Evolutionary conservation across 495 filamentous ascomycete genomes (phyloP).

Genomic region (Tetracladium marchalianum): DNA sequence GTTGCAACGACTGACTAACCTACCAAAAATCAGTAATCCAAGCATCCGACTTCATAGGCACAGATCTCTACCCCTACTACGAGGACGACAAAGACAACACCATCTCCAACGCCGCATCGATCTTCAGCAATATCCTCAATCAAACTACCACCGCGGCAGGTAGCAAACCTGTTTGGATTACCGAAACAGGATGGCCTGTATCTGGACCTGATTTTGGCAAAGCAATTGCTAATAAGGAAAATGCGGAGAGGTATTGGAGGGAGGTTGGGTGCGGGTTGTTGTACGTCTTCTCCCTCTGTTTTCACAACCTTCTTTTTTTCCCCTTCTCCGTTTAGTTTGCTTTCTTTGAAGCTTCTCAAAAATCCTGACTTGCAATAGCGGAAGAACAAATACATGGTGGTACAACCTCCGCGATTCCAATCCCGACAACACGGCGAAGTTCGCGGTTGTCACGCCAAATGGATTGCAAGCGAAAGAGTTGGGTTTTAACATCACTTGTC

Average conservation of each 20-base stretch:
- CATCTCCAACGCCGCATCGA: conserved; percentile 46
- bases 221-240: conserved; percentile 50
- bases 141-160: conserved; percentile 44
- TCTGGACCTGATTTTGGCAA: conserved; percentile 47
- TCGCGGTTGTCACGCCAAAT: too few relatives aligned
- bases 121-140: conserved; percentile 56
- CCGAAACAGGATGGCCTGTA: conserved; percentile 82
- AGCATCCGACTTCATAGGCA: conserved; percentile 64
- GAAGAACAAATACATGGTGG: conserved; percentile 60
- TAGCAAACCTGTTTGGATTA: conserved; percentile 73
- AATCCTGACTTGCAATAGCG: too few relatives aligned
- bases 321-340: too few relatives aligned
- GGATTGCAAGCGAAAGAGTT: too few relatives aligned
- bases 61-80: conserved; percentile 67
- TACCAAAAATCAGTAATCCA: conserved; percentile 33
- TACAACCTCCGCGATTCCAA: conserved; percentile 60
- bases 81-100: conserved; percentile 56
- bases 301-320: too few relatives aligned
- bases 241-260: conserved; percentile 71
- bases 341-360: too few relatives aligned
- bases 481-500: too few relatives aligned
- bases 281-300: too few relatives aligned
- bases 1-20: conserved; percentile 41
- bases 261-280: conserved; percentile 65
- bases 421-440: conserved; percentile 20